Evolutionary conservation across 805 yeast species (phyloP).

Genomic region (Lipomyces starkeyi): DNA sequence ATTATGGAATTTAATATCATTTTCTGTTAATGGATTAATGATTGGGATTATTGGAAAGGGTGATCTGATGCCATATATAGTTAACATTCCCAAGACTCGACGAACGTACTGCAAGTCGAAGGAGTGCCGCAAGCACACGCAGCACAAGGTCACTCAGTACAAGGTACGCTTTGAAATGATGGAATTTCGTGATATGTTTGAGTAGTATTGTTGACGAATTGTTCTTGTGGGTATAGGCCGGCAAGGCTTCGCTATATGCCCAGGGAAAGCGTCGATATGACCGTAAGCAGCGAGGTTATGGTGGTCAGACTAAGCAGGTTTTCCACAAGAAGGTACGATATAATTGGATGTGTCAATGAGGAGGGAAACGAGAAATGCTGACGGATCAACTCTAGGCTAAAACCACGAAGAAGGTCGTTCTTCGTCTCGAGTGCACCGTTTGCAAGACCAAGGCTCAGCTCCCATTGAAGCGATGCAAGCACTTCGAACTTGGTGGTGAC

Average conservation of each 20-base stretch:
- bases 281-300: constrained; percentile 99
- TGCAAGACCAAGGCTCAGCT: constrained; percentile 99
- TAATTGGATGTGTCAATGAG: neutral
- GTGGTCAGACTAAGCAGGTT: constrained; percentile 99
- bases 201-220: neutral
- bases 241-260: constrained; percentile 98
- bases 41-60: neutral
- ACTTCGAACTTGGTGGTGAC: constrained; percentile 99
- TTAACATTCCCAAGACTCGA: constrained; percentile 99
- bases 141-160: constrained; percentile 99
- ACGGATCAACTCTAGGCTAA: constrained; percentile 60
- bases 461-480: constrained; percentile 99
- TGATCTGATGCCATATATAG: constrained; percentile 51
- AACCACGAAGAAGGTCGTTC: constrained; percentile 99
- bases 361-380: neutral
- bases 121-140: constrained; percentile 99
- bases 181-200: neutral
- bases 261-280: constrained; percentile 99
- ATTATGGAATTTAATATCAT: neutral
- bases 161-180: constrained; percentile 50
- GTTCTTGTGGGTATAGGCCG: constrained; percentile 59
- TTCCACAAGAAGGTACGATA: constrained; percentile 89
- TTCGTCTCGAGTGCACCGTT: constrained; percentile 97
- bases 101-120: constrained; percentile 99
- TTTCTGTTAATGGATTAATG: neutral